phyloP scores from a whole-genome alignment of 75 land plant genomes.

The Pinus taeda region DNA sequence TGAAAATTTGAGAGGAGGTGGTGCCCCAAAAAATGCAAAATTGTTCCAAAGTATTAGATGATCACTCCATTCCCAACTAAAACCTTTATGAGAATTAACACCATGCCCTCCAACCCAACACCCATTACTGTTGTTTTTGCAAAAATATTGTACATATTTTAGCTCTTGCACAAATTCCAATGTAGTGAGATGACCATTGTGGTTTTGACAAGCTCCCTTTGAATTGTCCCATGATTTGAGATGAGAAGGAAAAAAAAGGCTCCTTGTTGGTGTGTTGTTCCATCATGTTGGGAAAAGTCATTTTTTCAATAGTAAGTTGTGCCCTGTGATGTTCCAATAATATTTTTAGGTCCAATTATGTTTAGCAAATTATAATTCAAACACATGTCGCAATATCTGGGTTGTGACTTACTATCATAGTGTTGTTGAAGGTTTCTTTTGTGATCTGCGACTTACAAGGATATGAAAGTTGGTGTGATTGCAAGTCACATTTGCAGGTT shows the following conservation, averaged over 20 bases:
- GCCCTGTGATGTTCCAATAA: too few species aligned
- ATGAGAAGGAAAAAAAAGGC: constrained; percentile 23
- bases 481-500: too few species aligned
- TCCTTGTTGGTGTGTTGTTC: constrained; percentile 12
- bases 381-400: too few species aligned
- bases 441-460: too few species aligned
- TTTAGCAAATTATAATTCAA: too few species aligned
- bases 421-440: too few species aligned
- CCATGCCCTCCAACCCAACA: constrained; percentile 89
- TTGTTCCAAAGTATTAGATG: constrained; percentile 48
- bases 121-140: constrained; percentile 32
- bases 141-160: constrained; percentile 41
- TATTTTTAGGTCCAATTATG: too few species aligned
- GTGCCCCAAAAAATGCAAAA: constrained; percentile 31
- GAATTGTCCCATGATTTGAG: constrained; percentile 57
- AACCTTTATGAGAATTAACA: constrained; percentile 25
- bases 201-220: constrained; percentile 44
- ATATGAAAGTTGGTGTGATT: too few species aligned
- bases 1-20: constrained; percentile 33
- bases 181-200: constrained; percentile 65
- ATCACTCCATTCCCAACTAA: constrained; percentile 83
- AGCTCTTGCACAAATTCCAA: constrained; percentile 47
- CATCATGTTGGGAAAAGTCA: constrained; percentile 70
- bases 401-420: too few species aligned
- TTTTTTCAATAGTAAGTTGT: background rate